Evolutionary conservation across 805 yeast genomes (phyloP), one percentile per base, ranked within the genome.

Genomic region (Wickerhamomyces mucosus): DNA sequence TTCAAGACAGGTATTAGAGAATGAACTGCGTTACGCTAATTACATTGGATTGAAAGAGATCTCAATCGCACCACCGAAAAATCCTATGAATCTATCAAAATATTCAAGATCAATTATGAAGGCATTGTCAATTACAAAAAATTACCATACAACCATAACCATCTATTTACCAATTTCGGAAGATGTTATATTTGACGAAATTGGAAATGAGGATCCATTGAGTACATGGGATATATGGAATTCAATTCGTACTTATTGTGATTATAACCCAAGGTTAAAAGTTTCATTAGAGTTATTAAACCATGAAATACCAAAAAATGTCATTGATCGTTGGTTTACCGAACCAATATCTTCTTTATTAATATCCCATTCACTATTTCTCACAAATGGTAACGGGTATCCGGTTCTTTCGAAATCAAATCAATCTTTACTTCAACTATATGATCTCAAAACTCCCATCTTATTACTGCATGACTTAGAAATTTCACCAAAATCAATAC

Each of bases 141-240:
- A 45, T 18, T 41, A 46, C 18, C 38, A 43, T 4, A 46, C 50
- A 3, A 36, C 41, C 32, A 56, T 64, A 8, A 66, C 76, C 2
- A 62, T 65, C 3, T 67, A 79, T 20, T 33, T 64, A 43, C 68
- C 73, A 7, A 55, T 69, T 12, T 68, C 63, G 36, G 75, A 70
- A 35, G 17, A 39, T 2, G 36, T 45, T 7, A 46, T 52, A 15
- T 43, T 45, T 7, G 42, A 59, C 13, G 75, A 69, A 43, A 55
- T 63, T 7, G 16, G 16, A 6, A 16, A 23, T 12, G 26, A 23
- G 6, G 41, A 41, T 14, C 41, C 39, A 21, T 51, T 78, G 20
- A 72, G 78, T 3, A 74, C 80, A 3, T 79, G 88, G 88, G 82
- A 76, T 33, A 65, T 75, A 42, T 79, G 88, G 88, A 73, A 78